Evolutionary conservation across 306 rosid species (phyloP), one percentile per base, ranked within the genome.

Genomic region (Gleditsia sinensis): DNA sequence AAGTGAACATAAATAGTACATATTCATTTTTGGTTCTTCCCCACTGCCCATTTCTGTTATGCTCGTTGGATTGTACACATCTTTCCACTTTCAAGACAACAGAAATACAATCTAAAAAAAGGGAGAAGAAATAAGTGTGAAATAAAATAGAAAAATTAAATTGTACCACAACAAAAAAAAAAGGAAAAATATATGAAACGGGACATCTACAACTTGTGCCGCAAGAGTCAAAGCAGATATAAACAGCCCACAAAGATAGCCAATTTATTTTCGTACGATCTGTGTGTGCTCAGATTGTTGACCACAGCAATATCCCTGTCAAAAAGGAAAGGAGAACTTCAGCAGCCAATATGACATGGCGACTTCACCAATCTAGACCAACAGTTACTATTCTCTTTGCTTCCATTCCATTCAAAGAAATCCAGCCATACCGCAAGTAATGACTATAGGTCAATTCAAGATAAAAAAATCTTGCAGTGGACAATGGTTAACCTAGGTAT

Each of bases 61-160:
- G 76, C 86, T 79, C 75, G 75, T 81, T 81, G 86, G 81, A 82
- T 75, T 83, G 81, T 82, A 80, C 86, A 81, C 71, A 80, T 72
- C 82, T 73, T 85, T 57, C 76, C 75, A 66, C 86, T 50, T 53
- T 72, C 53, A 83, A 76, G 74, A 84, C 40, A n/a, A n/a, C n/a
- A n/a, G n/a, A n/a, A n/a, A n/a, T n/a, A n/a, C n/a, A n/a, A n/a
- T n/a, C n/a, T n/a, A n/a, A n/a, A n/a, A n/a, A n/a, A n/a, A n/a
- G n/a, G n/a, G n/a, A n/a, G n/a, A n/a, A n/a, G n/a, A n/a, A n/a
- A n/a, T n/a, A n/a, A n/a, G n/a, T n/a, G n/a, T n/a, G 59, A 81
- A 81, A 51, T 27, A 57, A 60, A 51, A 75, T 67, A 9, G 27
- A 59, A 80, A 78, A 67, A 48, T 70, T 42, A 75, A 76, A 76